Evolutionary conservation across 441 rosid species (phyloP).

Genomic region (Metrosideros polymorpha): DNA sequence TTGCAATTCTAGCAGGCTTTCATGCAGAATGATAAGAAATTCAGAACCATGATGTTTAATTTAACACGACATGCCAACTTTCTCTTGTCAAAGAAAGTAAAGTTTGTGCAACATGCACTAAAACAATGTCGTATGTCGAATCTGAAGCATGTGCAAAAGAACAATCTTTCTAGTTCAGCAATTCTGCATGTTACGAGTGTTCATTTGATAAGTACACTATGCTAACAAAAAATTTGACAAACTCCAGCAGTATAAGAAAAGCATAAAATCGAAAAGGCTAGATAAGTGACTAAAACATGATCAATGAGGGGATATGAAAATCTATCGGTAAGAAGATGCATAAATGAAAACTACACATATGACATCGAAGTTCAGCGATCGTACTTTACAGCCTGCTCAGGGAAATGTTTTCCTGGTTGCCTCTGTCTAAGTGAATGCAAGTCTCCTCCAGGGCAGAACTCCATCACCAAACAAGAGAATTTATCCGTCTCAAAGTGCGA

Average conservation of each 20-base stretch:
- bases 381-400: constrained; percentile 1
- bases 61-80: background rate
- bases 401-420: background rate
- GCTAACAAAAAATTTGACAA: background rate
- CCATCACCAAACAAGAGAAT: background rate
- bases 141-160: background rate
- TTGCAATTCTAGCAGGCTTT: background rate
- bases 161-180: background rate
- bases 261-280: background rate
- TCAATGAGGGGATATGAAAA: background rate
- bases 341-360: background rate
- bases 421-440: constrained; percentile 1
- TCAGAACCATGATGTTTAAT: background rate
- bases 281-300: background rate
- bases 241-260: background rate
- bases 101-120: background rate
- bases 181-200: background rate
- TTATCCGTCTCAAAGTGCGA: background rate
- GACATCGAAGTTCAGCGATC: background rate
- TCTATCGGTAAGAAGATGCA: background rate
- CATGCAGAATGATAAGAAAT: background rate
- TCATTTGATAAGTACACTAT: background rate
- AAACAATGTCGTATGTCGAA: background rate
- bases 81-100: background rate
- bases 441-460: constrained; percentile 6